These are phyloP conservation scores for Seminavis robusta DNA, from an alignment of 108 stramenopile species.

Conservation along the genomic window DNA sequence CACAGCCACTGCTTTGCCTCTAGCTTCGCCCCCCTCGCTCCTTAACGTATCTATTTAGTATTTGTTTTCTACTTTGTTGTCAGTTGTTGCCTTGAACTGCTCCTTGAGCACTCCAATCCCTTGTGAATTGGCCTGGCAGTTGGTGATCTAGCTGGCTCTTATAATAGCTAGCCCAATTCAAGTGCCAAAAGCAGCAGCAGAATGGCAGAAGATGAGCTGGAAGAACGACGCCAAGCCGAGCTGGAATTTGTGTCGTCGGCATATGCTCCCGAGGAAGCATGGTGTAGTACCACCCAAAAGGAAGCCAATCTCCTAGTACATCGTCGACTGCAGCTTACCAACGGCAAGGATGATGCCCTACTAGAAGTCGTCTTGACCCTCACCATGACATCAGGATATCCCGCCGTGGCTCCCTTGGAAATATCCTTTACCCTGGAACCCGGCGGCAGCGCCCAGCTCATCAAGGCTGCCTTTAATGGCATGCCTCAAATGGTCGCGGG, in stretches of 20 bases:
- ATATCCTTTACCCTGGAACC: neutral
- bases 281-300: conserved; percentile 16
- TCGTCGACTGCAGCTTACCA: conserved; percentile 22
- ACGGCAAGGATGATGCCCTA: conserved; percentile 2
- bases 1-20: no score
- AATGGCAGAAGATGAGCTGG: no score
- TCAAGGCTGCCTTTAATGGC: conserved; percentile 33
- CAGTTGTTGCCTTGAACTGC: no score
- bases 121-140: no score
- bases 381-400: conserved; percentile 50
- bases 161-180: no score
- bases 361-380: conserved; percentile 33
- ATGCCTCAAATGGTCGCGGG: conserved; percentile 30
- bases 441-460: neutral
- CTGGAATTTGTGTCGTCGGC: conserved; percentile 62
- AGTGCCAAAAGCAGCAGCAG: no score
- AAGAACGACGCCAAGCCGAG: conserved; percentile 67
- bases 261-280: conserved; percentile 60
- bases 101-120: no score
- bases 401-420: conserved; percentile 20
- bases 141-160: no score
- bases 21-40: no score
- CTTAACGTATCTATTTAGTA: no score
- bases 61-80: no score
- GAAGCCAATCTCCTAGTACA: conserved; percentile 13